Conservation (phyloP, 768 basidiomycete genomes). For the Floccularia luteovirens region DNA sequence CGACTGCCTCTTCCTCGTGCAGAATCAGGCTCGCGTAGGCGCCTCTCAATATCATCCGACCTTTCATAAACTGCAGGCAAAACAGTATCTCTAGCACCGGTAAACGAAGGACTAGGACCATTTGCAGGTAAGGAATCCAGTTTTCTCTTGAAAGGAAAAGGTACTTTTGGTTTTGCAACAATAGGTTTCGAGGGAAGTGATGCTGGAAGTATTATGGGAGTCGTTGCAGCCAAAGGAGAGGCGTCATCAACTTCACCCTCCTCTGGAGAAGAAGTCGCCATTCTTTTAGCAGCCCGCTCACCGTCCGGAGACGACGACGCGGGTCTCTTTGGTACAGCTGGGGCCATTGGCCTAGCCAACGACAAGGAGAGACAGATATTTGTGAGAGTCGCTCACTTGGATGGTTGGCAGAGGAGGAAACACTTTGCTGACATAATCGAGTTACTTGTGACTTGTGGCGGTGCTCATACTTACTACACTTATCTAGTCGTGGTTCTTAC, state of each 20-base stretch:
- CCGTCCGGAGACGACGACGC: slow-evolving; percentile 46
- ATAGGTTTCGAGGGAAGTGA: slow-evolving; percentile 27
- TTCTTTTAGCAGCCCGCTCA: slow-evolving; percentile 47
- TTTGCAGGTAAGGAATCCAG: slow-evolving; percentile 15
- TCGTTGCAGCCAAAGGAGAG: slow-evolving; percentile 11
- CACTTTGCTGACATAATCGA: no score
- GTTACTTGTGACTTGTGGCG: no score
- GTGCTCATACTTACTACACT: no score
- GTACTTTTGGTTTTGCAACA: slow-evolving; percentile 38
- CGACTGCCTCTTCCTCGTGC: slow-evolving; percentile 14
- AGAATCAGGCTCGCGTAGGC: slow-evolving; percentile 27
- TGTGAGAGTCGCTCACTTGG: no score
- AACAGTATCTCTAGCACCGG: slow-evolving; percentile 12
- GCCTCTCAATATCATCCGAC: slow-evolving; percentile 36
- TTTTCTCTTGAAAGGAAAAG: slow-evolving; percentile 73
- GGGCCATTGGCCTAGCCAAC: slow-evolving; percentile 15
- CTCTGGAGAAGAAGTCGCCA: slow-evolving; percentile 62
- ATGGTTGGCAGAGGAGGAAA: no score
- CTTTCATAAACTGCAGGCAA: slow-evolving; percentile 27
- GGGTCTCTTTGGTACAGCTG: slow-evolving; percentile 41
- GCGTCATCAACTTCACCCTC: slow-evolving; percentile 77
- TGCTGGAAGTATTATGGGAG: slow-evolving; percentile 17
- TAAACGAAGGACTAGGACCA: slow-evolving; percentile 6
- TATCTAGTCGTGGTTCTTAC: no score
- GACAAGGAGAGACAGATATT: not conserved